Evolutionary conservation across 768 basidiomycete species (phyloP).

Genomic region (Boletus rubropictus): DNA sequence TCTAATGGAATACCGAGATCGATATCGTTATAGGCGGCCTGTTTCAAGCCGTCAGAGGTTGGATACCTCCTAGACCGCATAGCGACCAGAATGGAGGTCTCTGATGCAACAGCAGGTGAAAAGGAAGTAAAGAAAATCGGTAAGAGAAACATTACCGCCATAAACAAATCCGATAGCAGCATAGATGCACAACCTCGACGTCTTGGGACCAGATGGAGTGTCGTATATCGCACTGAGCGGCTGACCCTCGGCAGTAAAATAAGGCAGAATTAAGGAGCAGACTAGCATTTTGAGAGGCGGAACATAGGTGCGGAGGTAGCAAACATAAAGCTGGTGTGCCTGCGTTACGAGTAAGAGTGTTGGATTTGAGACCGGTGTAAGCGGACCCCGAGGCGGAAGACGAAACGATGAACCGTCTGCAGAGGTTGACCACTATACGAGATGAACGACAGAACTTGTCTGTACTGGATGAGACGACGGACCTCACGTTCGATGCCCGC

Average conservation of each 20-base stretch:
- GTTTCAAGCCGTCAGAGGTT: constrained; percentile 25
- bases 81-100: constrained; percentile 55
- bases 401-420: constrained; percentile 44
- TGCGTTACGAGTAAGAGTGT: constrained; percentile 62
- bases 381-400: constrained; percentile 55
- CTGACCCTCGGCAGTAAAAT: constrained; percentile 32
- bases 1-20: constrained; percentile 35
- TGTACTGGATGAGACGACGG: neutral
- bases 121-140: neutral
- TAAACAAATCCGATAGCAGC: constrained; percentile 60
- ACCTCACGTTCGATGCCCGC: constrained; percentile 57
- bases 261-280: constrained; percentile 43
- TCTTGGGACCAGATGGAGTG: constrained; percentile 31
- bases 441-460: neutral
- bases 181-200: constrained; percentile 44
- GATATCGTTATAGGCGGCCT: constrained; percentile 34
- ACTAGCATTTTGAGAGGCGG: constrained; percentile 42
- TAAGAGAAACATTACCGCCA: constrained; percentile 44
- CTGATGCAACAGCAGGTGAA: constrained; percentile 30
- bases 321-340: constrained; percentile 50
- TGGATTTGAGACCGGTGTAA: constrained; percentile 46
- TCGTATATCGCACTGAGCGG: constrained; percentile 28
- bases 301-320: constrained; percentile 45
- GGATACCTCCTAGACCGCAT: constrained; percentile 54
- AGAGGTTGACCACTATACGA: constrained; percentile 49